Percentiles rank a stretch among this genome's conserved stretches.
Evolutionary conservation across 306 rosid genomes (phyloP).

Genomic region (Prunus padus): DNA sequence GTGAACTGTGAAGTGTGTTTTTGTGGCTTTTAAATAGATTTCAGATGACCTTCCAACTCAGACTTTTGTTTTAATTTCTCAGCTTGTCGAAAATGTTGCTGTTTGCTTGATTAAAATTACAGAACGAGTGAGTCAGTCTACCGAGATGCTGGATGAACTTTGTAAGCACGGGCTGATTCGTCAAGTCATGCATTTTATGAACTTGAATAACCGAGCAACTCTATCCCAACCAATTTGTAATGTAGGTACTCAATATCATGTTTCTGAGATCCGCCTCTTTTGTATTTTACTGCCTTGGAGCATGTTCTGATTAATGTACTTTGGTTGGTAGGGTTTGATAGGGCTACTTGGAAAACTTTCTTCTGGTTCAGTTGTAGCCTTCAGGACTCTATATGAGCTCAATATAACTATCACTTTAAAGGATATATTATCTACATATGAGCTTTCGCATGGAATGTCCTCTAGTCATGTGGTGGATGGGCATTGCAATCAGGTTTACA

Average conservation of each 20-base stretch:
- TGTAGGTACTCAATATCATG: slow-evolving; percentile 40
- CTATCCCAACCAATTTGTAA: slow-evolving; percentile 62
- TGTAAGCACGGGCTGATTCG: slow-evolving; percentile 77
- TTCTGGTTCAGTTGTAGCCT: slow-evolving; percentile 79
- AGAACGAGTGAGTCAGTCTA: slow-evolving; percentile 63
- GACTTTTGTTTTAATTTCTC: slow-evolving; percentile 29
- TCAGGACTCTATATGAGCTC: slow-evolving; percentile 73
- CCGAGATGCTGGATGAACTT: slow-evolving; percentile 80
- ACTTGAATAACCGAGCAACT: slow-evolving; percentile 59
- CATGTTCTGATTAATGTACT: slow-evolving; percentile 26
- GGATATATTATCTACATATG: slow-evolving; percentile 64
- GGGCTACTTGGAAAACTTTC: slow-evolving; percentile 79
- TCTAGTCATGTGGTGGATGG: slow-evolving; percentile 67
- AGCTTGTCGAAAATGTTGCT: slow-evolving; percentile 91
- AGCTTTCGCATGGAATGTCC: slow-evolving; percentile 67
- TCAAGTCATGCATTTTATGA: slow-evolving; percentile 63
- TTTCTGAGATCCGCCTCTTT: slow-evolving; percentile 14
- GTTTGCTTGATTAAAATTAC: slow-evolving; percentile 77
- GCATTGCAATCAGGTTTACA: slow-evolving; percentile 70
- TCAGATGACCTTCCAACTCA: slow-evolving; percentile 18
- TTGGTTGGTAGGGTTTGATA: slow-evolving; percentile 73
- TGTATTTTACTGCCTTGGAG: slow-evolving; percentile 23
- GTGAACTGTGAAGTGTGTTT: slow-evolving; percentile 19
- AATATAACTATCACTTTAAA: slow-evolving; percentile 69
- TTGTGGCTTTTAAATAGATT: neutral